These are phyloP conservation scores for Chaetomium sp. DNA, from an alignment of 2,329 filamentous ascomycete species.

Conservation along the genomic window DNA sequence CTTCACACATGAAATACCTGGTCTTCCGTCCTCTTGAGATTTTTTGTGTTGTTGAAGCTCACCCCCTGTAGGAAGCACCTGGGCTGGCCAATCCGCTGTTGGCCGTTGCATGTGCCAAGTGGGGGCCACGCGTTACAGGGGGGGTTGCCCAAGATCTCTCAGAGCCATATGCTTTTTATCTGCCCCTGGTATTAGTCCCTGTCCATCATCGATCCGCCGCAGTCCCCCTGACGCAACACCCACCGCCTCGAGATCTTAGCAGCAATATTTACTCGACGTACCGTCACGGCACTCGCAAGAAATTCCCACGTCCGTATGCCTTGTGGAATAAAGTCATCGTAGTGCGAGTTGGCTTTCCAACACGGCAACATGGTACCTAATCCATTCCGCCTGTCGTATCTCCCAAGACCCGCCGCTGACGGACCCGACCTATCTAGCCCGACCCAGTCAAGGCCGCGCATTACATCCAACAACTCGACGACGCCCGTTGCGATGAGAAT, in stretches of 20 bases:
- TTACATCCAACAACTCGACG: slow-evolving; percentile 82
- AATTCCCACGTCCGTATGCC: slow-evolving; percentile 29
- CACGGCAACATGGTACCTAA: slow-evolving; percentile 35
- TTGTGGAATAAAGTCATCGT: slow-evolving; percentile 33
- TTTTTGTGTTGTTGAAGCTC: slow-evolving; percentile 15
- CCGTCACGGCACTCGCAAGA: neutral
- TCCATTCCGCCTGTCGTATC: neutral
- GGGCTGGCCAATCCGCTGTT: slow-evolving; percentile 26
- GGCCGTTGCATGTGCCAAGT: slow-evolving; percentile 17
- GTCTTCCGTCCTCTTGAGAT: slow-evolving; percentile 10
- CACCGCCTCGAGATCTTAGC: slow-evolving; percentile 6
- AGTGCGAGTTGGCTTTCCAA: slow-evolving; percentile 35
- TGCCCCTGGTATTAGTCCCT: neutral
- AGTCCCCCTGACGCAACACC: neutral
- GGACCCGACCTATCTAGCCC: slow-evolving; percentile 28
- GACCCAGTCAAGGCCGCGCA: slow-evolving; percentile 72
- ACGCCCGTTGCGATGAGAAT: slow-evolving; percentile 81
- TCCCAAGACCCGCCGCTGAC: slow-evolving; percentile 16
- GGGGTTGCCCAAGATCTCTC: neutral
- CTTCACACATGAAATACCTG: slow-evolving; percentile 6
- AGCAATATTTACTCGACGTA: neutral
- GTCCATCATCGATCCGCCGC: neutral
- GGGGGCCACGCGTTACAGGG: slow-evolving; percentile 6
- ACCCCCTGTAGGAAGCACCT: slow-evolving; percentile 17
- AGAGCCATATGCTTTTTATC: slow-evolving; percentile 1